These are phyloP conservation scores for Salix caprea DNA, from an alignment of 345 rosid genomes.

Conservation along the genomic window DNA sequence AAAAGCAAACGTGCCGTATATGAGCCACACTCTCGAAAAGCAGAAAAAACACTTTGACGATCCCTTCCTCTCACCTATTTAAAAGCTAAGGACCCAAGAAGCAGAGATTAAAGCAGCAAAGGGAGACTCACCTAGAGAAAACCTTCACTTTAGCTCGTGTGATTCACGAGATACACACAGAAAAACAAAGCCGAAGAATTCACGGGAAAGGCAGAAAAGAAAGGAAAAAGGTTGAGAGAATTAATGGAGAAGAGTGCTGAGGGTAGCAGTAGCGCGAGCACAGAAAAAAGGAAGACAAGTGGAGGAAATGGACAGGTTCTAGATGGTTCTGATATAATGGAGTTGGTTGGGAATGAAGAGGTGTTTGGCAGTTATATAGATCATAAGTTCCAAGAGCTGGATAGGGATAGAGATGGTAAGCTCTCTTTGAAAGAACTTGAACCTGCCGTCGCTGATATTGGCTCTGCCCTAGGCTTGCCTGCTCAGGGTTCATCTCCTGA, in stretches of 20 bases:
- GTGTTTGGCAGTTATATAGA: conserved; percentile 74
- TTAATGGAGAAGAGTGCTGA: conserved; percentile 31
- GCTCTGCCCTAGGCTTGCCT: conserved; percentile 91
- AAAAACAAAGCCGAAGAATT: conserved; percentile 4
- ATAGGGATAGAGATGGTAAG: conserved; percentile 69
- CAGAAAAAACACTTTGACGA: background rate
- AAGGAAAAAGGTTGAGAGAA: background rate
- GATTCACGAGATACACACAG: conserved; percentile 28
- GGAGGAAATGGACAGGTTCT: conserved; percentile 25
- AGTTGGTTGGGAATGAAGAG: conserved; percentile 77
- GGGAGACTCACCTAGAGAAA: background rate
- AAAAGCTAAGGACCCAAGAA: background rate
- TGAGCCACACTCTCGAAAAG: background rate
- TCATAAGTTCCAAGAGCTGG: conserved; percentile 75
- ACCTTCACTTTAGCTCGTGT: conserved; percentile 19
- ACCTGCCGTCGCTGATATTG: conserved; percentile 93
- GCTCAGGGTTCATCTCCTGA: conserved; percentile 71
- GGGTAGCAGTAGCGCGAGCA: background rate
- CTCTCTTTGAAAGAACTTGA: conserved; percentile 80
- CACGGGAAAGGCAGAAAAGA: conserved; percentile 18
- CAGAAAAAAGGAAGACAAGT: conserved; percentile 4
- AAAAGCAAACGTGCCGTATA: conserved; percentile 20
- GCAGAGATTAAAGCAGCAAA: background rate
- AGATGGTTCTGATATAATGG: conserved; percentile 88
- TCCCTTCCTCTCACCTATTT: background rate